A percentile compares a stretch with the other conserved stretches of the same genome.
These are phyloP conservation scores for Diddensiella santjacobensis DNA, from an alignment of 805 yeast species.

Conservation along the genomic window DNA sequence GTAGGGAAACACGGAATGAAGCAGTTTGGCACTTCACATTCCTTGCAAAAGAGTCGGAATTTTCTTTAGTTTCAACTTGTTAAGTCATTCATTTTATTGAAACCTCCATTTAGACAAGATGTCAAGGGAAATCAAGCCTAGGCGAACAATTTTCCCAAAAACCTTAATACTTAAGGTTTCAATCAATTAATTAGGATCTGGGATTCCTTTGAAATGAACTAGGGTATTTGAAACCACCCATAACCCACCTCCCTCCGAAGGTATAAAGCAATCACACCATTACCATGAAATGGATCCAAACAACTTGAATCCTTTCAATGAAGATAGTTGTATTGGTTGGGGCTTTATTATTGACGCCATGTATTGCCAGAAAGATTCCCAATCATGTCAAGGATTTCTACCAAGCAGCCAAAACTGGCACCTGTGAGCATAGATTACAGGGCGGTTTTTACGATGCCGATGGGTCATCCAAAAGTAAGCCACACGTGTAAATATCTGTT, in stretches of 20 bases:
- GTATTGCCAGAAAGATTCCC: neutral
- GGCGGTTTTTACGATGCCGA: constrained; percentile 7
- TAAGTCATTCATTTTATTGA: too few relatives aligned
- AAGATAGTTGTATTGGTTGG: neutral
- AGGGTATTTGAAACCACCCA: neutral
- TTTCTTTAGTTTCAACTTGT: too few relatives aligned
- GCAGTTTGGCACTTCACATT: too few relatives aligned
- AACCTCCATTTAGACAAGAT: too few relatives aligned
- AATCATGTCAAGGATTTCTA: constrained; percentile 1
- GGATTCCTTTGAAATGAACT: neutral
- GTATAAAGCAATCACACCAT: neutral
- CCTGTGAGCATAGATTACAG: constrained; percentile 4
- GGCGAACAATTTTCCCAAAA: too few relatives aligned
- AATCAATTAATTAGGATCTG: neutral
- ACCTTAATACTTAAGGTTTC: too few relatives aligned
- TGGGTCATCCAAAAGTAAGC: neutral
- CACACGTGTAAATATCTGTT: too few relatives aligned
- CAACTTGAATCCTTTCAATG: neutral
- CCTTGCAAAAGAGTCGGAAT: too few relatives aligned
- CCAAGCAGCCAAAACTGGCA: neutral
- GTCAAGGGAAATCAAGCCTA: too few relatives aligned
- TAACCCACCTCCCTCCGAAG: neutral
- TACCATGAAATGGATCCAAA: neutral
- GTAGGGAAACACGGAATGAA: too few relatives aligned
- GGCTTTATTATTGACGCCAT: neutral